Base-by-base conservation (phyloP, 495 filamentous ascomycete genomes). In the Aspergillus bridgeri region DNA sequence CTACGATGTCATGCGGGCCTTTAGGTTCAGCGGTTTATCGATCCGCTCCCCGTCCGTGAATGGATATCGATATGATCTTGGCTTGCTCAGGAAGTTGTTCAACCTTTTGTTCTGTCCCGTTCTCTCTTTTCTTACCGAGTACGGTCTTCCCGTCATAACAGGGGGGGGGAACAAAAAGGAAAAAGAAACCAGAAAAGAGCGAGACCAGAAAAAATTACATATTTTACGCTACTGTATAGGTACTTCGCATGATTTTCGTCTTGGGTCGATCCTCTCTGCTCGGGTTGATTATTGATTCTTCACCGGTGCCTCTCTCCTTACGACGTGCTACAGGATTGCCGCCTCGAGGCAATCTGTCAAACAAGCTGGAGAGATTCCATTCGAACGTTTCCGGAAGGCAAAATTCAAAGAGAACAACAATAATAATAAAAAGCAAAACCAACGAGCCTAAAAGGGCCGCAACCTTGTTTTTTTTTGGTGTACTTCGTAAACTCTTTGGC, bases 11-110 rank as follows among this genome's bases (percentile, higher is more conserved):
- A 74, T 74, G 69, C 63, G 71, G 62, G 52, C 67, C 29, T 66
- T 73, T 69, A 72, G 60, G 70, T 73, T 76, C 67, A 69, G 70
- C 68, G 70, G 66, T 72, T 65, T 64, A 61, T 70, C 66, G 68
- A 73, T 69, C 70, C 71, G 68, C 60, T 72, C 60, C 66, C 62
- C 57, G 60, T 67, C 61, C 62, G 53, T 65, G 60, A 63, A 66
- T 62, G 33, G 33, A 38, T 38, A 15, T 38, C 3, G 13, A 38
- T 44, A 48, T 50, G 51, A 55, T 53, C 58, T 55, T 61, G 51
- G 55, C 46, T 51, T 48, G 24, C 48, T 56, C 51, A 43, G 18
- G 29, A 24, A 21, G 54, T 33, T 45, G 38, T 29, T 42, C 18
- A 57, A 60, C 44, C 42, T 53, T 58, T 46, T 18, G 15, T 42